These are phyloP conservation scores for Calycina marina DNA, from an alignment of 2,329 filamentous ascomycete genomes.

Conservation along the genomic window DNA sequence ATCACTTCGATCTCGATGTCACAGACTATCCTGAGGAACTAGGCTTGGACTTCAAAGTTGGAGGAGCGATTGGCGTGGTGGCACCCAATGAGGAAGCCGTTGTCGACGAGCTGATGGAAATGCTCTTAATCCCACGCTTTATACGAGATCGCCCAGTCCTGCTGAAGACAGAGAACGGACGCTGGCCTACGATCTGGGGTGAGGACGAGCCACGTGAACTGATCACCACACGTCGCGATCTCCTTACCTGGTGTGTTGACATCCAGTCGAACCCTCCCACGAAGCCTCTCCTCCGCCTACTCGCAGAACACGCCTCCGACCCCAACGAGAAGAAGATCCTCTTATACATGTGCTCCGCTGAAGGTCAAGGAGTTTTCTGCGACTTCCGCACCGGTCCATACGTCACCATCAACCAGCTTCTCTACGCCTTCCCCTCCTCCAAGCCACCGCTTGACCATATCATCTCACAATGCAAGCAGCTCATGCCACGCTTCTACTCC, in stretches of 20 bases:
- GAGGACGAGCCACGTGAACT: constrained; percentile 74
- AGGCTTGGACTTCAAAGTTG: constrained; percentile 83
- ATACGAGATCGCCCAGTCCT: constrained; percentile 72
- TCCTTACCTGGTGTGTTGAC: constrained; percentile 93
- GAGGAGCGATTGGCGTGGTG: constrained; percentile 85
- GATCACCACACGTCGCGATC: constrained; percentile 76
- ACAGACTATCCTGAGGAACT: constrained; percentile 85
- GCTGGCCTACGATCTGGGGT: constrained; percentile 98
- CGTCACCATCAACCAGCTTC: constrained; percentile 70
- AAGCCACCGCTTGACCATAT: constrained; percentile 76
- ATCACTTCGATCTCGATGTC: constrained; percentile 93
- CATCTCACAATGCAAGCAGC: constrained; percentile 63
- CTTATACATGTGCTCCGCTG: constrained; percentile 69
- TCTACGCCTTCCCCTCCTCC: constrained; percentile 82
- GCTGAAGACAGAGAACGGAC: constrained; percentile 62
- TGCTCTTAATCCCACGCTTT: constrained; percentile 66
- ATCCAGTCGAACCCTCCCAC: constrained; percentile 86
- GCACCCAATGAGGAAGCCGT: constrained; percentile 66
- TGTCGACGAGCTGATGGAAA: constrained; percentile 74
- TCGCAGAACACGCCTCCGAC: constrained; percentile 73
- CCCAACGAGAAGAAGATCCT: constrained; percentile 81
- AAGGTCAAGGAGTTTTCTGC: constrained; percentile 87
- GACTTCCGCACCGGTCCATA: constrained; percentile 84
- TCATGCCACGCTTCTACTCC: constrained; percentile 98
- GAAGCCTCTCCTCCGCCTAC: constrained; percentile 68